Evolutionary conservation across 805 yeast genomes (phyloP), one percentile per base, ranked within the genome.

Genomic region (Grigorovia jiainica): DNA sequence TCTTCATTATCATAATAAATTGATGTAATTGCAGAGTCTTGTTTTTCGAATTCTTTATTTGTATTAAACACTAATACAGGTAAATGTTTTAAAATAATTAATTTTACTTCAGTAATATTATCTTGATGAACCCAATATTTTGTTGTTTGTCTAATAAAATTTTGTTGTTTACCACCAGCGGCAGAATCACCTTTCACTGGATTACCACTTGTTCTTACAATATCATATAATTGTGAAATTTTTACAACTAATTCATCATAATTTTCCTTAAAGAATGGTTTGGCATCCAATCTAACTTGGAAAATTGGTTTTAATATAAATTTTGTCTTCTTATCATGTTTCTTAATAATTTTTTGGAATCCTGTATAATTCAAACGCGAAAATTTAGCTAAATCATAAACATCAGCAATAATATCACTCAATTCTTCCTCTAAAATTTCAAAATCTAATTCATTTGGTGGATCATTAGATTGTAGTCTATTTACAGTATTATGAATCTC

Each of bases 41-140:
- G 97, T 33, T 73, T 71, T 64, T 89, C 95, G 54, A 92, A 92
- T 64, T 92, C 98, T 67, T 92, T 92, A 58, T 87, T 87, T 36
- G 97, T 60, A 59, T 92, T 92, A 75, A 92, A 92, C 18, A 92
- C 99, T 51, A 92, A 73, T 15, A 92, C 98, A 2, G 99, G 99
- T 53, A 92, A 72, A 67, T 92, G 97, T 66, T 92, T 90, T 60
- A 92, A 72, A 49, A 92, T 81, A 49, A 87, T 82, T 58, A 92
- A 76, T 68, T 92, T 92, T 63, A 92, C 75, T 68, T 92, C 97
- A 13, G 97, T 92, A 60, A 92, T 87, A 63, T 92, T 90, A 64
- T 92, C 97, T 2, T 97, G 96, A 58, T 92, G 98, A 25, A 92
- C 97, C 99, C 99, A 92, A 66, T 92, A 92, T 61, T 92, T 92